Evolutionary conservation across 2,329 filamentous ascomycete genomes (phyloP), one percentile per base, ranked within the genome.

Genomic region (Colletotrichum paranaense): DNA sequence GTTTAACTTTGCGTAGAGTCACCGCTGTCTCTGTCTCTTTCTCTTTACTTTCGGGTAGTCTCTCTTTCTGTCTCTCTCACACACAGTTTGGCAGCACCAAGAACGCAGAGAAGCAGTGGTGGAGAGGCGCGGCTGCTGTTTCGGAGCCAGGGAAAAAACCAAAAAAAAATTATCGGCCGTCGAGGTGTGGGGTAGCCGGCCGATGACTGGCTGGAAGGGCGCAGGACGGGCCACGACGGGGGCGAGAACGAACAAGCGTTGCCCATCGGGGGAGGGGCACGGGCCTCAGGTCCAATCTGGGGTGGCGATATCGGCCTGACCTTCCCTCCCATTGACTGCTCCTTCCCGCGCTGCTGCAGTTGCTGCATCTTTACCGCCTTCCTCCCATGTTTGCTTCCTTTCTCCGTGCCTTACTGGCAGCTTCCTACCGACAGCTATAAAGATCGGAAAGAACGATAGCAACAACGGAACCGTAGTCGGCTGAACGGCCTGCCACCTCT

Each of bases 111-210:
- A 26, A 26, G 22, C 9, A 19, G 32, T 35, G 56, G 8, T 35
- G 30, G 57, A 60, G 32, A 60, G 57, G 30, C 58, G 32, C 30
- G 57, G 28, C 62, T 64, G 66, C 66, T 73, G 70, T 65, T 62
- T 73, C 70, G 46, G 70, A 65, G 60, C 32, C 38, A 67, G 52
- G 69, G 28, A 68, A 68, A 72, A 59, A 64, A 72, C 24, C 26
- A 38, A 59, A 73, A 68, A 72, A 72, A 73, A 70, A 70, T 73
- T 53, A 73, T 73, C 70, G 70, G 67, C 60, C 28, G 56, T 65
- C 67, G 26, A 56, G 46, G 70, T 73, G 70, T 73, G 70, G 70
- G 70, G 70, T 73, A 73, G 67, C 24, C 35, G 26, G 5, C 9
- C 28, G 14, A 12, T 62, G 32, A 62, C 52, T 73, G 70, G 70